phyloP scores from a whole-genome alignment of 2,329 filamentous ascomycete species.

The Aspergillus ochraceus region DNA sequence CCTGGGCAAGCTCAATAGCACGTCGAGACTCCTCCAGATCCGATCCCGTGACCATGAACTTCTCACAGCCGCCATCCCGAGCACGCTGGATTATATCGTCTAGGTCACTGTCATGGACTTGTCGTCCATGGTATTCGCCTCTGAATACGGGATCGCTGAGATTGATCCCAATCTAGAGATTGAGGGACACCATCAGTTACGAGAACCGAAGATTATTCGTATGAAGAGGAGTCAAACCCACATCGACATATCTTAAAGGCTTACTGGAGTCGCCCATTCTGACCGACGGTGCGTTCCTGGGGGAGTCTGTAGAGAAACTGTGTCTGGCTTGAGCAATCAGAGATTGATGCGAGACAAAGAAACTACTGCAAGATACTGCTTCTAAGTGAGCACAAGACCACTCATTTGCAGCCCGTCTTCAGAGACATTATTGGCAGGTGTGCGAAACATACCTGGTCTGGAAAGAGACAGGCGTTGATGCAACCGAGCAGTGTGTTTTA shows the following conservation, averaged over 20 bases:
- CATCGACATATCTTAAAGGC: constrained; percentile 49
- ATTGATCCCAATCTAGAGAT: constrained; percentile 79
- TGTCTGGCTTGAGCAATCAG: constrained; percentile 4
- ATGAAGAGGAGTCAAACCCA: constrained; percentile 27
- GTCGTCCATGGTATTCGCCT: constrained; percentile 78
- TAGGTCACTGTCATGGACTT: constrained; percentile 51
- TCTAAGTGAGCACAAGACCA: constrained; percentile 5
- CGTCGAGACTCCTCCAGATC: constrained; percentile 75
- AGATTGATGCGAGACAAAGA: neutral
- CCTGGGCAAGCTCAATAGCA: constrained; percentile 70
- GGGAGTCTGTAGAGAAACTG: constrained; percentile 13
- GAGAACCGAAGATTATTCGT: neutral
- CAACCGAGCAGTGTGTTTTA: constrained; percentile 3
- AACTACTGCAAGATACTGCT: constrained; percentile 9
- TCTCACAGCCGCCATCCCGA: constrained; percentile 73
- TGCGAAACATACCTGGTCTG: constrained; percentile 11
- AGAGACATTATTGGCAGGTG: neutral
- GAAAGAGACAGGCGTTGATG: neutral
- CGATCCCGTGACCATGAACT: constrained; percentile 92
- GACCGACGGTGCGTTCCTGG: constrained; percentile 3
- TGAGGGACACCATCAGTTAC: constrained; percentile 14
- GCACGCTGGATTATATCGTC: constrained; percentile 75
- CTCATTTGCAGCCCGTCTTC: no score
- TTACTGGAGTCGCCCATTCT: constrained; percentile 37
- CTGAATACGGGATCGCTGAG: constrained; percentile 88